Evolutionary conservation across 2,329 filamentous ascomycete genomes (phyloP), one percentile per base, ranked within the genome.

Genomic region (Pseudogymnoascus sp.): DNA sequence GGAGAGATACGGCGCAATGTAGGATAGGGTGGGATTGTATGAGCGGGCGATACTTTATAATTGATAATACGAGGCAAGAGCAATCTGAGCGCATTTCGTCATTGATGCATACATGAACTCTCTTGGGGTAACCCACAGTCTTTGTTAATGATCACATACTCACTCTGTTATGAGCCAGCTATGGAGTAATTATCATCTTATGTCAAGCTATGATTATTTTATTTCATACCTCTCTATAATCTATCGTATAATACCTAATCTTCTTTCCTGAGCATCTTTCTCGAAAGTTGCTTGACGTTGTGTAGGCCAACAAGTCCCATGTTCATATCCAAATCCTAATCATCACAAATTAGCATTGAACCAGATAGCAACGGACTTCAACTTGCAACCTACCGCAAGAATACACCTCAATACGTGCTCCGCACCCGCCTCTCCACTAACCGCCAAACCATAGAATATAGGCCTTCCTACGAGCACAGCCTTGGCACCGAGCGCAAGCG

Each of bases 401-500:
- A 87, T 68, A n/a, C 76, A 75, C 71, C 81, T 83, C 76, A 86
- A 79, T 6, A 86, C 81, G 71, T 86, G 83, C 0, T 80, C 71
- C 1, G 86, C 83, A 1, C 83, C 83, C 30, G 79, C 72, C 69
- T 86, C 82, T 9, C 84, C 83, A 71, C 80, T 81, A 61, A 85
- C 83, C 39, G 77, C 77, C 8, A 87, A 68, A 0, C 79, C 83
- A 77, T 79, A 87, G 20, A 87, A 75, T 77, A 81, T 85, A 2
- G 85, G 75, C 4, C 84, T 70, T 0, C 84, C 84, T 0, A 87
- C 74, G 61, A 85, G 83, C 30, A 85, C 82, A 64, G 85, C 85
- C 65, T 81, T 81, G 0, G 83, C 84, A 2, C 84, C 83, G 6
- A 86, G 71, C 0, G 82, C 82, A 12, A 86, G 73, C 1, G 83